These are phyloP conservation scores for Lactarius sanguifluus DNA, from an alignment of 768 basidiomycete genomes.

Conservation along the genomic window DNA sequence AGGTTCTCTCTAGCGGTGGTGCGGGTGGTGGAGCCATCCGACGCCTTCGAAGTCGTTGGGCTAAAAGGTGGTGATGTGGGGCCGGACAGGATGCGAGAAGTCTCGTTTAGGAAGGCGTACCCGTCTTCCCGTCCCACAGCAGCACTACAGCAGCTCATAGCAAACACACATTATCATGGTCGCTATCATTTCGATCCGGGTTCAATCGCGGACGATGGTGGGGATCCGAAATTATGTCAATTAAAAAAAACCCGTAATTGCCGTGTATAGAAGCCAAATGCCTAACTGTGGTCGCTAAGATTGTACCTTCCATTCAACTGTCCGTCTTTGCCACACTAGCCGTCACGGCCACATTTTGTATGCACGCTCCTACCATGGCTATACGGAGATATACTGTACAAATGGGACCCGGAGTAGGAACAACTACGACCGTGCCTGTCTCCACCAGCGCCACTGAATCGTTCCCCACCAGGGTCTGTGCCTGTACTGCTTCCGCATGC, in stretches of 20 bases:
- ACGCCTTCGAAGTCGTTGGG: neutral
- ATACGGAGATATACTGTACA: neutral
- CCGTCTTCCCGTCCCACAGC: neutral
- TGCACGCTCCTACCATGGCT: too few relatives aligned
- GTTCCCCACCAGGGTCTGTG: conserved; percentile 17
- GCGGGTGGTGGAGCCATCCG: neutral
- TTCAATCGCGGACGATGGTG: neutral
- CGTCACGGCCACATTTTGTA: neutral
- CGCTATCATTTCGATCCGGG: neutral
- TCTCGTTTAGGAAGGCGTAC: conserved; percentile 7
- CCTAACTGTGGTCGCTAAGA: neutral
- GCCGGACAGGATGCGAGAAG: neutral
- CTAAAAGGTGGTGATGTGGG: too few relatives aligned
- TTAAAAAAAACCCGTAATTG: neutral
- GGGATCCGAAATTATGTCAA: too few relatives aligned
- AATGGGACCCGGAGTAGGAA: conserved; percentile 4
- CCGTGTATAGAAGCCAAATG: neutral
- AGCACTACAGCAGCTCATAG: neutral
- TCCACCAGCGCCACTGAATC: conserved; percentile 18
- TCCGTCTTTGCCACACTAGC: neutral
- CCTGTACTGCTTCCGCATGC: neutral
- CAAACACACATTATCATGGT: neutral
- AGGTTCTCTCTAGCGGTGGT: conserved; percentile 1
- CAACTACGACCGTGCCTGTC: conserved; percentile 6
- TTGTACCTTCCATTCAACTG: neutral